A percentile compares a stretch with the other conserved stretches of the same genome.
Evolutionary conservation across 106 monocot species (phyloP).

Genomic region (Dioscorea alata): DNA sequence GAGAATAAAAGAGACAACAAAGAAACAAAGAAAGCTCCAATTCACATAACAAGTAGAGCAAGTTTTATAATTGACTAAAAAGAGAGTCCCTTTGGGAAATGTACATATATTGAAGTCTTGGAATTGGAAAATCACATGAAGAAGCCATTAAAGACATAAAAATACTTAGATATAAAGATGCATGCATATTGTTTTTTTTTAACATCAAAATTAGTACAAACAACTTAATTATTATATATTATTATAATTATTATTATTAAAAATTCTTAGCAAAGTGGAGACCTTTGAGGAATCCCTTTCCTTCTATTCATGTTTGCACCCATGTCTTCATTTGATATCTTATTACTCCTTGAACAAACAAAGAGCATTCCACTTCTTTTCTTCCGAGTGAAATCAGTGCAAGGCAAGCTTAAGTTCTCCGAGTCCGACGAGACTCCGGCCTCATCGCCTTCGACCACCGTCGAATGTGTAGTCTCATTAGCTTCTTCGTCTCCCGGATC

Average conservation of each 20-base stretch:
- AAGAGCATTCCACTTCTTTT: slow-evolving; percentile 49
- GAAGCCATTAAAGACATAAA: not conserved
- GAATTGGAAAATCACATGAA: slow-evolving; percentile 8
- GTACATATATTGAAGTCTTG: slow-evolving; percentile 12
- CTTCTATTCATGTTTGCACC: slow-evolving; percentile 72
- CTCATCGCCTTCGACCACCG: slow-evolving; percentile 72
- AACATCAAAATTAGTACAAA: no score
- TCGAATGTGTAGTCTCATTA: slow-evolving; percentile 69
- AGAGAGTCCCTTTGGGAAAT: slow-evolving; percentile 5
- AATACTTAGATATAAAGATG: not conserved
- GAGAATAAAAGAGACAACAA: no score
- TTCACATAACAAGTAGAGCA: not conserved
- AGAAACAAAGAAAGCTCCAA: not conserved
- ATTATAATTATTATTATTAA: no score
- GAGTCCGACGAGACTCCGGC: slow-evolving; percentile 60
- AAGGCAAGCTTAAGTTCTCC: slow-evolving; percentile 54
- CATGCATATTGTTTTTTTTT: not conserved
- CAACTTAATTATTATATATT: no score
- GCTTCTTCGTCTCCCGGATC: slow-evolving; percentile 24
- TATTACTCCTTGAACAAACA: slow-evolving; percentile 41
- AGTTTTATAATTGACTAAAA: not conserved
- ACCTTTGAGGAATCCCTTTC: slow-evolving; percentile 87
- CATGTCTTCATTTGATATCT: slow-evolving; percentile 40
- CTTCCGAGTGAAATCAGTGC: slow-evolving; percentile 37
- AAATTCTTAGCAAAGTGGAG: slow-evolving; percentile 59